Evolutionary conservation across 345 rosid species (phyloP), one percentile per base, ranked within the genome.

Genomic region (Populus simonii): DNA sequence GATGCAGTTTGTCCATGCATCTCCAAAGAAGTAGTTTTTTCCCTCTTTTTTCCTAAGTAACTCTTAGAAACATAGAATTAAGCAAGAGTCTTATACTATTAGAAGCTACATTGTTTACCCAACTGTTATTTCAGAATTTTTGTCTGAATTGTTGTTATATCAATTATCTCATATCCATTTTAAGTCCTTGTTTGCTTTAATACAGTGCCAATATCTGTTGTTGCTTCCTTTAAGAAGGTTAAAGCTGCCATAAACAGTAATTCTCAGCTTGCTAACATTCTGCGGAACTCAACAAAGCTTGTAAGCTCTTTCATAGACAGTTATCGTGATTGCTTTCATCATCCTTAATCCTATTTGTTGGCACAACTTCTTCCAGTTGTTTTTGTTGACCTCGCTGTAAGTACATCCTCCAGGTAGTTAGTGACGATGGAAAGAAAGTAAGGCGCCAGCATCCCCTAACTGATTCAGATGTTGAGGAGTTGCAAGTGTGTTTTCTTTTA

Each of bases 351-450:
- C 1, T 33, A 59, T 38, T 68, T 41, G 27, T 17, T 62, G 12
- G 1, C 35, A 15, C n/a, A 23, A 17, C 25, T 68, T 4, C 45
- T 59, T 76, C 13, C 25, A 4, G 43, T 39, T 45, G 35, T 78
- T 43, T 61, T 49, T 49, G 22, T 65, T 43, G 36, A 31, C 38
- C n/a, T 3, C 59, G 4, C 5, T n/a, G 59, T 8, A 11, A 59
- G 23, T 70, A 22, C 71, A 68, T 69, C 70, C 55, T 68, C 74
- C 80, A 96, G 99, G 86, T 83, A 59, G 97, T 96, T 76, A 90
- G 97, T 83, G 98, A 92, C 78, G 99, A 96, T 81, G 99, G 97
- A 74, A 94, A 92, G 87, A 94, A 87, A 84, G 92, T 96, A 49
- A 92, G 88, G 79, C 94, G 98, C 25, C 73, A 72, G 71, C 88